Evolutionary conservation across 1,139 yeast species (phyloP).

Genomic region (Geotrichum phurueaensis): DNA sequence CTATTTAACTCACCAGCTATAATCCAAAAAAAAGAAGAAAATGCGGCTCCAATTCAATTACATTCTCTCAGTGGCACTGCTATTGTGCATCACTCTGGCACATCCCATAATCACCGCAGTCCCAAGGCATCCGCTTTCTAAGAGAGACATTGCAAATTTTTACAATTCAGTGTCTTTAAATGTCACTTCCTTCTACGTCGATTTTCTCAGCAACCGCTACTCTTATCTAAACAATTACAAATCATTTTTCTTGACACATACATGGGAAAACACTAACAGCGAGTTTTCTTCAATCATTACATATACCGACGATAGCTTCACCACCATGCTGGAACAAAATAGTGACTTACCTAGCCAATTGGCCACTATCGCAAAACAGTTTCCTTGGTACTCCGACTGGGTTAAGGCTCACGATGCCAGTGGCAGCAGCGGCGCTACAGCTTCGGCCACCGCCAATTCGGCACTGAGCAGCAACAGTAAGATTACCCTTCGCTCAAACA

Average conservation of each 20-base stretch:
- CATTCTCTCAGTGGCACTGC: background rate
- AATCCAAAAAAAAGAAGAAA: no score
- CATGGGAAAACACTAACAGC: background rate
- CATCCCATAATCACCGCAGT: background rate
- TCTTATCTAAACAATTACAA: constrained; percentile 11
- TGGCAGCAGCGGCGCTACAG: background rate
- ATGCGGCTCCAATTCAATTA: background rate
- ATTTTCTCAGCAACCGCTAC: constrained; percentile 15
- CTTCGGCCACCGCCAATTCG: background rate
- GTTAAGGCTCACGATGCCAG: background rate
- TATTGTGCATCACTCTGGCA: background rate
- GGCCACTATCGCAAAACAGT: constrained; percentile 8
- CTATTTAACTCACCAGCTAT: no score
- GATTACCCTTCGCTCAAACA: background rate
- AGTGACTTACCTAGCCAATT: background rate
- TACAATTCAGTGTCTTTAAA: constrained; percentile 8
- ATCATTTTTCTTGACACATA: constrained; percentile 15
- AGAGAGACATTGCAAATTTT: constrained; percentile 9
- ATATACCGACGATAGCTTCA: constrained; percentile 13
- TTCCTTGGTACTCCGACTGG: constrained; percentile 17
- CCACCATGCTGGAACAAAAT: background rate
- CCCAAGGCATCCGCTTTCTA: background rate
- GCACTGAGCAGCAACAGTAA: background rate
- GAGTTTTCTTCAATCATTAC: constrained; percentile 15
- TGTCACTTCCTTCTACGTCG: constrained; percentile 14